Evolutionary conservation across 2,329 filamentous ascomycete species (phyloP).

Genomic region (Cladosporium colombiae): DNA sequence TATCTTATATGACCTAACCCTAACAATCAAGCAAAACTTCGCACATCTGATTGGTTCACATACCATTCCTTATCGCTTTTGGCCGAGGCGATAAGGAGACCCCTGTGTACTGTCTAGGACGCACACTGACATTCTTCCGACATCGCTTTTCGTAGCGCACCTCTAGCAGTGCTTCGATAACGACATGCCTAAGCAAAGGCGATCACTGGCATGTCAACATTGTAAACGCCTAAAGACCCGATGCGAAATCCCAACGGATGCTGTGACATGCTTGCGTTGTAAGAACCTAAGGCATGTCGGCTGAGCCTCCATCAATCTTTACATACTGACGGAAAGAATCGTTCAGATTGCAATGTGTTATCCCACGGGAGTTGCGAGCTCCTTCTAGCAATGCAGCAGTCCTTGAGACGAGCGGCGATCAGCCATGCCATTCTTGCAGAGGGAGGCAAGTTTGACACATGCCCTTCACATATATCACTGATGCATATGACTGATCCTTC

Average conservation of each 20-base stretch:
- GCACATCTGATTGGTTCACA: not conserved
- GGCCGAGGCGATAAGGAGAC: not conserved
- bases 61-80: not conserved
- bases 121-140: not conserved
- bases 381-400: not conserved
- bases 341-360: not conserved
- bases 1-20: not conserved
- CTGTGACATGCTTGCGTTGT: not conserved
- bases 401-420: not conserved
- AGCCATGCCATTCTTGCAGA: not conserved
- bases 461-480: too few relatives aligned
- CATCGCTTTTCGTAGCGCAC: not conserved
- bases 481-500: not conserved
- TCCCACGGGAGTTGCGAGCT: not conserved
- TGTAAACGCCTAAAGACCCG: constrained; percentile 8
- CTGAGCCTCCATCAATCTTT: not conserved
- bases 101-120: not conserved
- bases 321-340: not conserved
- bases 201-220: constrained; percentile 1
- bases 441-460: not conserved
- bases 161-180: not conserved
- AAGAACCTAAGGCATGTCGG: not conserved
- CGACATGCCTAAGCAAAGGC: constrained; percentile 6
- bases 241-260: not conserved
- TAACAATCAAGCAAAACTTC: not conserved